Evolutionary conservation across 1,284 basidiomycete genomes (phyloP).

Genomic region (Pyrrhoderma lamaoense): DNA sequence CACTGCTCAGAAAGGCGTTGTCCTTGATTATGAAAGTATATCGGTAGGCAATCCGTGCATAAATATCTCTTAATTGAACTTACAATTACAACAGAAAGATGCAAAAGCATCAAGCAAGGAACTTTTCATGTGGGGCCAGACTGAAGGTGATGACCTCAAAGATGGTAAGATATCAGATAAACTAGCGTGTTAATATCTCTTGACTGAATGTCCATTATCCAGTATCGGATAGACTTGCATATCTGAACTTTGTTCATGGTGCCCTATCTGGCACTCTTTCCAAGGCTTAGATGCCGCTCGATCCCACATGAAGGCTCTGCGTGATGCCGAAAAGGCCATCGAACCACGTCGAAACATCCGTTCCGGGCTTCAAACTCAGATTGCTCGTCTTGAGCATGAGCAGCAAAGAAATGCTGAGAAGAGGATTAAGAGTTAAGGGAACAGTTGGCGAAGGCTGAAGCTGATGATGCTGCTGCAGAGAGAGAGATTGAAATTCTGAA

Average conservation of each 20-base stretch:
- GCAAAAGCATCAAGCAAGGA: conserved; percentile 70
- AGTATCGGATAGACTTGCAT: conserved; percentile 74
- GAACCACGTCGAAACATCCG: conserved; percentile 55
- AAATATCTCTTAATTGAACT: not conserved
- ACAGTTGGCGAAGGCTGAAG: conserved; percentile 54
- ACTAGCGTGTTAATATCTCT: conserved; percentile 1
- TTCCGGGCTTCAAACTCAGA: conserved; percentile 48
- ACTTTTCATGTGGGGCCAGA: conserved; percentile 73
- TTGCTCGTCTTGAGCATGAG: conserved; percentile 56
- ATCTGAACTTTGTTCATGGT: conserved; percentile 68
- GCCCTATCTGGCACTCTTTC: conserved; percentile 55
- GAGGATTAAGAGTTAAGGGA: conserved; percentile 56
- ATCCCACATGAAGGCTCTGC: conserved; percentile 57
- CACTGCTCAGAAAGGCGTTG: conserved; percentile 66
- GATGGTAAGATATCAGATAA: conserved; percentile 47
- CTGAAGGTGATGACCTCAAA: conserved; percentile 58
- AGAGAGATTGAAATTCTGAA: conserved; percentile 62
- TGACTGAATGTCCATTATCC: not conserved
- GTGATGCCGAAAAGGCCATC: conserved; percentile 58
- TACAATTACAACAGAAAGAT: conserved; percentile 33
- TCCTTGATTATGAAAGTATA: conserved; percentile 60
- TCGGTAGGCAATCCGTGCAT: conserved; percentile 23
- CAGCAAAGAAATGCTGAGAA: conserved; percentile 52
- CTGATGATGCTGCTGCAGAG: conserved; percentile 57
- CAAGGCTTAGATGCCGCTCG: conserved; percentile 54